A percentile compares a stretch with the other conserved stretches of the same genome.
phyloP scores from a whole-genome alignment of 208 protist genomes.

The Kentomonas sorsogonicus region DNA sequence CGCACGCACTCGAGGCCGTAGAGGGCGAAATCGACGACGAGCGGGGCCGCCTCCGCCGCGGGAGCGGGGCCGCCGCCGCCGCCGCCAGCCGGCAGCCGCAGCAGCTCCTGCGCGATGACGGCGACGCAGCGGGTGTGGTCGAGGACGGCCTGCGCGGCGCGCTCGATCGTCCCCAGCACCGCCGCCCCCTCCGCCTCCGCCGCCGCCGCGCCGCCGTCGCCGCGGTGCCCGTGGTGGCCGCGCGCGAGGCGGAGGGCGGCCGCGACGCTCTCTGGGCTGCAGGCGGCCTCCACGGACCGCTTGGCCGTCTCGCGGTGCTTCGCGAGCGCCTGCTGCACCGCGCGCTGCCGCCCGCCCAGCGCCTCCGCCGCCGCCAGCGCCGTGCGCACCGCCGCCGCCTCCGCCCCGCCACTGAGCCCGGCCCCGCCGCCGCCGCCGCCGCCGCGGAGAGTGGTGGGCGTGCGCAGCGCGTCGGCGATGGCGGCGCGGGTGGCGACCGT shows the following conservation, averaged over 20 bases:
- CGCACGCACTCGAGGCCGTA: not conserved
- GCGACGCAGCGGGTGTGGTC: too few relatives aligned
- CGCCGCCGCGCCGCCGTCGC: not conserved
- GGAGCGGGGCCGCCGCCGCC: too few relatives aligned
- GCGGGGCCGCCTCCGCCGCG: too few relatives aligned
- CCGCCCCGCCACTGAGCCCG: not conserved
- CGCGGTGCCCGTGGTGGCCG: not conserved
- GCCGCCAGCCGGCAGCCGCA: slow-evolving; percentile 9
- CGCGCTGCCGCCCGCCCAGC: not conserved
- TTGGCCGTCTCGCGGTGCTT: not conserved
- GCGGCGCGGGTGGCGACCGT: too few relatives aligned
- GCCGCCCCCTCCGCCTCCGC: not conserved
- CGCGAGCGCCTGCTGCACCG: not conserved
- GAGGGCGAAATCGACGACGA: not conserved
- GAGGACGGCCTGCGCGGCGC: too few relatives aligned
- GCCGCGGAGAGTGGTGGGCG: not conserved
- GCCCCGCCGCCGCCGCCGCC: not conserved
- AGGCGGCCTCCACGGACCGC: slow-evolving; percentile 17
- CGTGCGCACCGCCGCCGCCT: too few relatives aligned
- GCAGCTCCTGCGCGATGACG: slow-evolving; percentile 14
- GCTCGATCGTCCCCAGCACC: not conserved
- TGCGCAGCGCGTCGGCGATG: too few relatives aligned
- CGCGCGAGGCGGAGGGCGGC: slow-evolving; percentile 11
- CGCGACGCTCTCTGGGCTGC: slow-evolving; percentile 17
- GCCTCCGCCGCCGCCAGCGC: not conserved